A percentile compares a stretch with the other conserved stretches of the same genome.
Evolutionary conservation across 352 stramenopile species (phyloP).

Genomic region (Globisporangium nagaii): DNA sequence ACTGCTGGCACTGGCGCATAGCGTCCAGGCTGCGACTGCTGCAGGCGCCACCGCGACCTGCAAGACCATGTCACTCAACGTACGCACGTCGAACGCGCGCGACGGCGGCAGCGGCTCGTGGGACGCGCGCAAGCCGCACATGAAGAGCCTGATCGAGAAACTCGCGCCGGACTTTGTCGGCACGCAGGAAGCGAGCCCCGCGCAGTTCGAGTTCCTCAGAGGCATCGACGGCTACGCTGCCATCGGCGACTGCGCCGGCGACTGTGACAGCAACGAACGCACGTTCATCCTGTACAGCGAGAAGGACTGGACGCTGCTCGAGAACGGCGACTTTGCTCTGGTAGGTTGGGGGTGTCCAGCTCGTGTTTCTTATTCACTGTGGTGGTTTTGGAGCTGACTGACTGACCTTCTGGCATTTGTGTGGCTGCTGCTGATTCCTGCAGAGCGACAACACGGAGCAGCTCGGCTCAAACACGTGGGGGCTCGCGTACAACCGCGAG

Average conservation of each 20-base stretch:
- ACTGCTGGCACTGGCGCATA: not conserved
- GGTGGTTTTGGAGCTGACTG: not conserved
- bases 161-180: conserved; percentile 63
- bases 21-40: not conserved
- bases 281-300: conserved; percentile 57
- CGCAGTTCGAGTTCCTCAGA: conserved; percentile 55
- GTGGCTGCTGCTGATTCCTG: too few species aligned
- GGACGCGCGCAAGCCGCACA: conserved; percentile 39
- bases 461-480: conserved; percentile 10
- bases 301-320: conserved; percentile 44
- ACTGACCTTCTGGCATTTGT: not conserved
- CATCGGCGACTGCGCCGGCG: conserved; percentile 52
- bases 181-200: conserved; percentile 67
- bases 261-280: conserved; percentile 45
- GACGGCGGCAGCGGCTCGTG: conserved; percentile 27
- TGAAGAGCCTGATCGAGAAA: conserved; percentile 44
- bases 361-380: not conserved
- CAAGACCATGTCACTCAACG: conserved; percentile 62
- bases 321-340: conserved; percentile 63
- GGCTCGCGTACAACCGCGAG: conserved; percentile 14
- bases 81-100: conserved; percentile 54
- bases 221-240: conserved; percentile 41
- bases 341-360: not conserved
- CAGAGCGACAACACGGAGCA: conserved; percentile 2
- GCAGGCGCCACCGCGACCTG: conserved; percentile 1